Evolutionary conservation across 179 eudicot species (phyloP), one percentile per base, ranked within the genome.

Genomic region (Dionaea muscipula): DNA sequence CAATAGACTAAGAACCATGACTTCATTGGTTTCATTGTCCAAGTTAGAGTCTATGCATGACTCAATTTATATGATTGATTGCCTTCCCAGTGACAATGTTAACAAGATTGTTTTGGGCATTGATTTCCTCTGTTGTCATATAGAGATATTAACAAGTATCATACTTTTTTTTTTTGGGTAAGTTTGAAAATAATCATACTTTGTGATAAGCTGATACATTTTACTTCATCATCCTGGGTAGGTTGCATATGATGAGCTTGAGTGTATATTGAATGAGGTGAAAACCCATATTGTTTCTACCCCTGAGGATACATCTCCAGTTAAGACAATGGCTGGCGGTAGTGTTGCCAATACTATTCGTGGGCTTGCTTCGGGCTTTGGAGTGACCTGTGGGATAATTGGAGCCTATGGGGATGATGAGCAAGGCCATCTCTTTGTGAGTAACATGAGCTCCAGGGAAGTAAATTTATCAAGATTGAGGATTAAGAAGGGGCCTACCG

Each of bases 391-490:
- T 48, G 96, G 99, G 24, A 73, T 93, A 36, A 80, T 93, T 31
- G 99, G 99, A 53, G 96, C 96, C 1, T 82, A 81, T 71, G 99
- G 95, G 21, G 82, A 82, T 67, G 95, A 93, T 68, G 94, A 88
- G 14, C 76, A 81, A 70, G 99, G 95, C 20, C 71, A 68, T 35
- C 62, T 84, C 56, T 93, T 93, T 48, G 50, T 72, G 11, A 64
- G 64, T 52, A 76, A 76, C 59, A 82, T 93, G 96, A 76, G 68
- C 53, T 71, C 56, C 26, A 70, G 80, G 63, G 77, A 78, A 45
- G 83, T 93, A 15, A 74, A 82, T 65, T 64, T 82, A 52, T 80
- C 99, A 16, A 79, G 85, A 56, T 56, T 93, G 59, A 88, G 79
- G 69, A 68, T 68, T 27, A 82, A 81, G 68, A 63, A 59, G 18